phyloP scores from a whole-genome alignment of 2,329 filamentous ascomycete species.

The Pochonia chlamydosporia region DNA sequence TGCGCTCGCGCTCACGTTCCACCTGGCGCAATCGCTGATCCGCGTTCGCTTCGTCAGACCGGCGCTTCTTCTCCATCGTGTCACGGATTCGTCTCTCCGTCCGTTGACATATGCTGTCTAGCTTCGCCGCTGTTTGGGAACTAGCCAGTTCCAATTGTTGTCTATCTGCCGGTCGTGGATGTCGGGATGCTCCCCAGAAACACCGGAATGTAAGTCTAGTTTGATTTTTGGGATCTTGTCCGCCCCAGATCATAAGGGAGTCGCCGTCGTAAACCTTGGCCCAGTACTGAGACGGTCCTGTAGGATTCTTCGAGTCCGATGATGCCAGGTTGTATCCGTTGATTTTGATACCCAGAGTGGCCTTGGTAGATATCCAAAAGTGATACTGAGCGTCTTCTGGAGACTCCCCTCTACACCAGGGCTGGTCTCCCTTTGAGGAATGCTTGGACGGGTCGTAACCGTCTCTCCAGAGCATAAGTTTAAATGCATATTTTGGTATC shows the following conservation, averaged over 20 bases:
- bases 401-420: constrained; percentile 28
- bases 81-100: constrained; percentile 40
- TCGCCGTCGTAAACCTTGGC: constrained; percentile 73
- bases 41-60: constrained; percentile 35
- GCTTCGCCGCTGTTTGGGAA: constrained; percentile 32
- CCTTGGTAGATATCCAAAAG: constrained; percentile 75
- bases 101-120: constrained; percentile 43
- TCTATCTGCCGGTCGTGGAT: constrained; percentile 24
- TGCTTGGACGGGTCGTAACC: constrained; percentile 56
- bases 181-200: constrained; percentile 50
- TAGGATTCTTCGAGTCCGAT: constrained; percentile 46
- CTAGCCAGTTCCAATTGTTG: constrained; percentile 28
- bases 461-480: constrained; percentile 68
- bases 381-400: constrained; percentile 50
- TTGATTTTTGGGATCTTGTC: constrained; percentile 31
- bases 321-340: constrained; percentile 64
- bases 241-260: constrained; percentile 64
- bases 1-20: constrained; percentile 42
- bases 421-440: constrained; percentile 47
- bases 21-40: constrained; percentile 39
- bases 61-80: constrained; percentile 31
- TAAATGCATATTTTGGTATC: constrained; percentile 77
- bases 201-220: constrained; percentile 48
- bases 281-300: constrained; percentile 53
- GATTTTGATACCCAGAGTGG: constrained; percentile 67